A percentile compares a stretch with the other conserved stretches of the same genome.
These are phyloP conservation scores for Skeletonema grethae DNA, from an alignment of 108 stramenopile genomes.

Conservation along the genomic window DNA sequence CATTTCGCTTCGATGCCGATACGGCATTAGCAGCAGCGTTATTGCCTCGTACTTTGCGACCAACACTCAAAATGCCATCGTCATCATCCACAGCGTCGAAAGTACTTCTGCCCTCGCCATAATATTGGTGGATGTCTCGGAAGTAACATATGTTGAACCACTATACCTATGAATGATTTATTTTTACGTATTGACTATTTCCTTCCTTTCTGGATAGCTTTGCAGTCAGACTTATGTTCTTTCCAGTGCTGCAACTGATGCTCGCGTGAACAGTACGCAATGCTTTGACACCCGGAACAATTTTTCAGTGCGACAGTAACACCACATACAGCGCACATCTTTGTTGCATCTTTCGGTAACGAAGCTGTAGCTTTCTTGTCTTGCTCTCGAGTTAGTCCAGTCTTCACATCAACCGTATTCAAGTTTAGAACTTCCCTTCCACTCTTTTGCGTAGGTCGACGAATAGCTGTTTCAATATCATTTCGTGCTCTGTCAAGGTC, in stretches of 20 bases:
- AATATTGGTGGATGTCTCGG: too few species aligned
- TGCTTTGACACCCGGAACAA: not conserved
- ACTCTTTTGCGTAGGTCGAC: not conserved
- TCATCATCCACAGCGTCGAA: too few species aligned
- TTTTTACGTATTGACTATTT: not conserved
- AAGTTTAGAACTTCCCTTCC: not conserved
- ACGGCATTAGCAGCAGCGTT: too few species aligned
- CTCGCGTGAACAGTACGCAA: conserved; percentile 9
- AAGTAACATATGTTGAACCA: too few species aligned
- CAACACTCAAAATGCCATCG: too few species aligned
- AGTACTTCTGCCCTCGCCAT: too few species aligned
- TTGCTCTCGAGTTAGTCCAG: not conserved
- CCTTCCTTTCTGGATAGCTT: not conserved
- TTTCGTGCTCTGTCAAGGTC: not conserved
- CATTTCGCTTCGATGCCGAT: too few species aligned
- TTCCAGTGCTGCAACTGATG: conserved; percentile 20
- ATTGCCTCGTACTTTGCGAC: too few species aligned
- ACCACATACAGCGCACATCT: conserved; percentile 20
- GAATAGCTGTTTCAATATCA: not conserved
- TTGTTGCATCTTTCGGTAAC: conserved; percentile 3
- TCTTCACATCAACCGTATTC: not conserved
- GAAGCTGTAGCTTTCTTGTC: conserved; percentile 9
- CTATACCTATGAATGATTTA: too few species aligned
- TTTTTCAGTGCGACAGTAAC: conserved; percentile 18
- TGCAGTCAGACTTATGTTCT: conserved; percentile 12